Conservation (phyloP, 2,329 filamentous ascomycete genomes). For the Beauveria rudraprayagi region DNA sequence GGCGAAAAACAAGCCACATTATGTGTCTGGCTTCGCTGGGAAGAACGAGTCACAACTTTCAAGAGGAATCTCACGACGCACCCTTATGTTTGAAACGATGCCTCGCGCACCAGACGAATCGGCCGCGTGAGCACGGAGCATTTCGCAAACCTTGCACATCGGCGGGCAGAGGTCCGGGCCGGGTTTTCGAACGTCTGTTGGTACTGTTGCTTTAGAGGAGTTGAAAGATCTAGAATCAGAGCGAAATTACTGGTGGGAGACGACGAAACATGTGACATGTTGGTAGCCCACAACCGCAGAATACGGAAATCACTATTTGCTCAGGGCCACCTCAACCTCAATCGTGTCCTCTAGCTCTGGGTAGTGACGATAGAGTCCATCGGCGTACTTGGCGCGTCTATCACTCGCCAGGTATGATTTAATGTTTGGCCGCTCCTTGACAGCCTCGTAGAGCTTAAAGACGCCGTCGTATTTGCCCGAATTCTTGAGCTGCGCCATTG, state of each 20-base stretch:
- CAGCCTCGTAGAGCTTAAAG: constrained; percentile 55
- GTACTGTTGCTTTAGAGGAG: too few relatives aligned
- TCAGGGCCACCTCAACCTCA: background rate
- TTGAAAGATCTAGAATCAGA: too few relatives aligned
- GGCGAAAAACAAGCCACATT: background rate
- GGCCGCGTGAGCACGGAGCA: too few relatives aligned
- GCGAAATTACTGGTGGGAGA: too few relatives aligned
- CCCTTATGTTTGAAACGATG: too few relatives aligned
- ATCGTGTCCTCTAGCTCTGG: constrained; percentile 54
- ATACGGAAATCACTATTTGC: background rate
- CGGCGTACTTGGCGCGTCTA: constrained; percentile 50
- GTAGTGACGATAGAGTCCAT: constrained; percentile 66
- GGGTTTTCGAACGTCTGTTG: too few relatives aligned
- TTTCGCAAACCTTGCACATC: too few relatives aligned
- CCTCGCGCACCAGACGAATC: too few relatives aligned
- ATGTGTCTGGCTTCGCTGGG: background rate
- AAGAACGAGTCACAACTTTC: too few relatives aligned
- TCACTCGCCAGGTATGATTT: constrained; percentile 62
- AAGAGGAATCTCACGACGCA: too few relatives aligned
- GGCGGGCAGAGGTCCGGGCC: too few relatives aligned
- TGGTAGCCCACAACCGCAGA: background rate
- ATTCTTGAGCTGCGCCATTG: constrained; percentile 46
- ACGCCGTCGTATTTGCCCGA: constrained; percentile 51
- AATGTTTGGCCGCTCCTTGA: constrained; percentile 55
- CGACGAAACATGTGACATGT: background rate